Conservation (phyloP, 2,329 filamentous ascomycete species). For the Aspergillus tanneri region DNA sequence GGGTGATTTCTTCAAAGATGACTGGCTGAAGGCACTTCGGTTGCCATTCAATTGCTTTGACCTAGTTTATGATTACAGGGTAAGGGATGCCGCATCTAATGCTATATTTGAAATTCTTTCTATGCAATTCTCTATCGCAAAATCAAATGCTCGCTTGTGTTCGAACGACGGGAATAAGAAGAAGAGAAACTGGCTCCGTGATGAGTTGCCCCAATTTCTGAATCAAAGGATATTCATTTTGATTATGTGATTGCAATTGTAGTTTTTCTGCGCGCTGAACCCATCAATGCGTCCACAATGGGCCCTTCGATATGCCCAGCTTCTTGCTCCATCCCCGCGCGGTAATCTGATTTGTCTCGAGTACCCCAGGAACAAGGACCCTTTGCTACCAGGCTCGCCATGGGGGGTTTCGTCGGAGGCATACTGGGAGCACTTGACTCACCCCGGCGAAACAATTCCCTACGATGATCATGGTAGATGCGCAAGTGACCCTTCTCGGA, state of each 20-base stretch:
- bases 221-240: not conserved
- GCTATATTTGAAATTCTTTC: not conserved
- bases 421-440: constrained; percentile 69
- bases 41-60: constrained; percentile 41
- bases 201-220: too few species aligned
- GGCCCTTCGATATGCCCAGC: constrained; percentile 55
- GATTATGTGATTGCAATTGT: not conserved
- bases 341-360: constrained; percentile 67
- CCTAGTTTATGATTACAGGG: constrained; percentile 63
- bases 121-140: not conserved
- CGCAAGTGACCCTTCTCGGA: constrained; percentile 47
- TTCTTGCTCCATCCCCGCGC: constrained; percentile 49
- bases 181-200: too few species aligned
- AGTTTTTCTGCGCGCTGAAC: constrained; percentile 63
- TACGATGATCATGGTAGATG: constrained; percentile 60
- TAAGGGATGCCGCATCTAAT: constrained; percentile 36
- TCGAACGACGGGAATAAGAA: too few species aligned
- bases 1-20: constrained; percentile 48
- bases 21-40: constrained; percentile 39
- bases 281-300: constrained; percentile 57
- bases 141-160: not conserved
- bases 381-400: constrained; percentile 67
- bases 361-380: constrained; percentile 71
- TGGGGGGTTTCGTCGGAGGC: constrained; percentile 67
- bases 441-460: constrained; percentile 65